Percentiles rank a stretch among this genome's conserved stretches.
These are phyloP conservation scores for Claviceps pazoutovae DNA, from an alignment of 2,329 filamentous ascomycete genomes.

Conservation along the genomic window DNA sequence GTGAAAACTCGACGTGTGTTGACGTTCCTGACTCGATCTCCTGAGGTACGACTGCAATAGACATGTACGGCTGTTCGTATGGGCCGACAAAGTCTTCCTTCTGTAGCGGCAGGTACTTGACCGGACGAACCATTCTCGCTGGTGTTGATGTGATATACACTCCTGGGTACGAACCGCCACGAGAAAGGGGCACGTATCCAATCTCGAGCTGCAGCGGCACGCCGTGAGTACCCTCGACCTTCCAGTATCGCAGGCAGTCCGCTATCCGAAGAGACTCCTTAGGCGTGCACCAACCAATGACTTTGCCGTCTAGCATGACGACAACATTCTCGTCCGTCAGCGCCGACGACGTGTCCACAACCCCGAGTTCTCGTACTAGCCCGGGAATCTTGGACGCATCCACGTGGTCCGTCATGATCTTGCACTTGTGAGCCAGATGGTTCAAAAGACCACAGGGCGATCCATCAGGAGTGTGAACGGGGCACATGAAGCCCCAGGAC, in stretches of 20 bases:
- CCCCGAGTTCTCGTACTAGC: constrained; percentile 65
- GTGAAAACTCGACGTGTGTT: constrained; percentile 86
- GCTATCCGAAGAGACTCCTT: constrained; percentile 68
- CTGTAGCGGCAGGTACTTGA: constrained; percentile 80
- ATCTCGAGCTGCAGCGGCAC: constrained; percentile 80
- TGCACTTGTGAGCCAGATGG: constrained; percentile 89
- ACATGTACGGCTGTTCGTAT: constrained; percentile 96
- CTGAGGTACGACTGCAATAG: constrained; percentile 78
- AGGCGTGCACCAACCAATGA: constrained; percentile 82
- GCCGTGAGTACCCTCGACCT: constrained; percentile 71
- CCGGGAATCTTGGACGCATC: constrained; percentile 63
- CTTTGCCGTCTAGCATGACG: constrained; percentile 78
- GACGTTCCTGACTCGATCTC: constrained; percentile 81
- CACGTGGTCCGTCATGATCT: constrained; percentile 62
- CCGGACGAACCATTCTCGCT: constrained; percentile 77
- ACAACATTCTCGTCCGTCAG: constrained; percentile 72
- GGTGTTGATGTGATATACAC: constrained; percentile 84
- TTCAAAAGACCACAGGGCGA: constrained; percentile 88
- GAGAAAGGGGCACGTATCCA: constrained; percentile 76
- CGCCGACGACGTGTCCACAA: constrained; percentile 61
- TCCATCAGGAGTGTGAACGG: constrained; percentile 94
- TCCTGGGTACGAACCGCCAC: constrained; percentile 89
- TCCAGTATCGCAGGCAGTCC: constrained; percentile 86
- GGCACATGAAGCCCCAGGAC: constrained; percentile 95
- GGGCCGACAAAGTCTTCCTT: constrained; percentile 82